phyloP scores from a whole-genome alignment of 2,329 filamentous ascomycete genomes.

The Phoma herbarum region DNA sequence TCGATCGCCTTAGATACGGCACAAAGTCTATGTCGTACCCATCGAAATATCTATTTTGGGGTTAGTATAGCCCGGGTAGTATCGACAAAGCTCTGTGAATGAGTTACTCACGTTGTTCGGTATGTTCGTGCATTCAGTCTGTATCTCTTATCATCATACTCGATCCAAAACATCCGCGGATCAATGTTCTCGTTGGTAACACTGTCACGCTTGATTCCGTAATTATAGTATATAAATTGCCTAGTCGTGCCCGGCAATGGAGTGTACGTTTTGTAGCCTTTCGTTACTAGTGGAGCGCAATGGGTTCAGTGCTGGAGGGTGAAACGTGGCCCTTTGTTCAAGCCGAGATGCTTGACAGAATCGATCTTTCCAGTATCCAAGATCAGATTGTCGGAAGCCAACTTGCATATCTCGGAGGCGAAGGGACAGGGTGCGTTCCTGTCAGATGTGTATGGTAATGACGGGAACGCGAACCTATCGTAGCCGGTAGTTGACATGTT shows the following conservation, averaged over 20 bases:
- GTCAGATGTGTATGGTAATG: no score
- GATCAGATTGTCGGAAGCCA: neutral
- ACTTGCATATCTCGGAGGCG: no score
- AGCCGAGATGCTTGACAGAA: neutral
- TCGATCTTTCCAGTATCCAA: neutral
- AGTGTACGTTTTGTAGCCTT: neutral
- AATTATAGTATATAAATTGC: neutral
- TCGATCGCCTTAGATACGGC: neutral
- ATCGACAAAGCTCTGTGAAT: no score
- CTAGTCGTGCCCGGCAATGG: neutral
- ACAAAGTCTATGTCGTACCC: neutral
- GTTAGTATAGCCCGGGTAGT: no score
- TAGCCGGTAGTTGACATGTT: no score
- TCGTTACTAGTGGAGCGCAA: neutral
- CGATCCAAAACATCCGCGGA: no score
- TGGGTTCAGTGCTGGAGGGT: neutral
- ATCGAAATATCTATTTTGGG: neutral
- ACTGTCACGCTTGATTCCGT: neutral
- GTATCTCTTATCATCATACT: no score
- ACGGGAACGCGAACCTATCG: no score
- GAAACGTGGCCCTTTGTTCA: neutral
- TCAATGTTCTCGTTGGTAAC: no score
- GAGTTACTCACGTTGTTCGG: no score
- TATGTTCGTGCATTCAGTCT: no score
- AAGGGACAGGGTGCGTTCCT: no score